phyloP scores from a whole-genome alignment of 83 land plant species.

The Thuja plicata region DNA sequence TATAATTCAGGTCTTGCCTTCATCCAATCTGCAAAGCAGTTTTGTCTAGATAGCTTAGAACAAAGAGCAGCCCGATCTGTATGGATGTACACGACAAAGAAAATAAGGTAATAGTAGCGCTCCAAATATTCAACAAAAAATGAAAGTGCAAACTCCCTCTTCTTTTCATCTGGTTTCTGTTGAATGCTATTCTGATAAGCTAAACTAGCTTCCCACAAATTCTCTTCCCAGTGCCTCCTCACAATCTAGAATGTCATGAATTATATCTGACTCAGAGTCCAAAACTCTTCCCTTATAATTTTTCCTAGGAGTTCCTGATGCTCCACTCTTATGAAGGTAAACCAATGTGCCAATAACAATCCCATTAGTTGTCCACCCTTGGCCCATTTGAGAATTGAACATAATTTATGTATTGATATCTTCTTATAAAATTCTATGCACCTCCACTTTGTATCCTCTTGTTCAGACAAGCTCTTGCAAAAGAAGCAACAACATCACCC shows the following conservation, averaged over 20 bases:
- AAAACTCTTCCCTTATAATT: constrained; percentile 75
- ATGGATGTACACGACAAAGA: constrained; percentile 96
- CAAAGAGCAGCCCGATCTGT: constrained; percentile 72
- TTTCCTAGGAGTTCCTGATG: constrained; percentile 86
- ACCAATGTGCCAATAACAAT: no score
- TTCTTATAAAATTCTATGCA: no score
- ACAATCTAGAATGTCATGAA: constrained; percentile 69
- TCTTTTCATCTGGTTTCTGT: constrained; percentile 94
- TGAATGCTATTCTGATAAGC: constrained; percentile 89
- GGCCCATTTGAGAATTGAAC: no score
- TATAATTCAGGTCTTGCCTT: constrained; percentile 96
- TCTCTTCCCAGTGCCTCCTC: constrained; percentile 95
- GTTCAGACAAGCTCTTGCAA: constrained; percentile 57
- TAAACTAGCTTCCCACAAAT: constrained; percentile 92
- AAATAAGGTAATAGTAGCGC: constrained; percentile 95
- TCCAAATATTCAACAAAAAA: constrained; percentile 97
- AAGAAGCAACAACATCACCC: constrained; percentile 76
- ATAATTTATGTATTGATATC: no score
- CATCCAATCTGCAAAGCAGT: constrained; percentile 93
- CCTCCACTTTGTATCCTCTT: constrained; percentile 65
- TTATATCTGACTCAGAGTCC: constrained; percentile 44
- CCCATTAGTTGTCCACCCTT: no score
- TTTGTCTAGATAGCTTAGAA: constrained; percentile 35
- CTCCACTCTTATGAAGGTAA: no score
- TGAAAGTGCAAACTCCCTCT: constrained; percentile 88